Percentiles rank a stretch among this genome's conserved stretches.
phyloP scores from a whole-genome alignment of 768 basidiomycete species.

The Hypsizygus marmoreus region DNA sequence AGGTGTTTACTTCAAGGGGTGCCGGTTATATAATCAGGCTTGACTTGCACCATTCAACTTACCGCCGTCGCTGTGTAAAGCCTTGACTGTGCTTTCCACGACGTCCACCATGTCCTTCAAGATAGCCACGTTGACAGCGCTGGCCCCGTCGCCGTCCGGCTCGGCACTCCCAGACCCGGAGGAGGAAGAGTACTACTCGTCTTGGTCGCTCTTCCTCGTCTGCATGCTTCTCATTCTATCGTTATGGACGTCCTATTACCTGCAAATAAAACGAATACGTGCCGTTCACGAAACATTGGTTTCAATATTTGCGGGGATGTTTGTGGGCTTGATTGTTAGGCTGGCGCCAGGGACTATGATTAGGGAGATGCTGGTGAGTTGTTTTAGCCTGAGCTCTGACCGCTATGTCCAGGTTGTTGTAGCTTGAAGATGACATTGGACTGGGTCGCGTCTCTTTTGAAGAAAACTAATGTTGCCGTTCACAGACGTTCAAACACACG shows the following conservation, averaged over 20 bases:
- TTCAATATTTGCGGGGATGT: conserved; percentile 94
- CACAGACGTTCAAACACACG: conserved; percentile 92
- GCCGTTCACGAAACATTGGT: conserved; percentile 96
- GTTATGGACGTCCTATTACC: conserved; percentile 95
- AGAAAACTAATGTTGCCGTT: neutral
- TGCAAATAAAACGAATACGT: conserved; percentile 95
- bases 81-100: conserved; percentile 19
- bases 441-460: too few species aligned
- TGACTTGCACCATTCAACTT: neutral
- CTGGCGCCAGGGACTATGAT: conserved; percentile 93
- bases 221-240: conserved; percentile 92
- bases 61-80: conserved; percentile 16
- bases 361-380: conserved; percentile 92
- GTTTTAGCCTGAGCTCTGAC: too few species aligned
- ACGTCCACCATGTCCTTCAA: conserved; percentile 36
- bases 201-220: conserved; percentile 93
- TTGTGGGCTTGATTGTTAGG: conserved; percentile 88
- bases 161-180: conserved; percentile 49
- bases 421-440: too few species aligned
- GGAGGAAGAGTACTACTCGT: conserved; percentile 89
- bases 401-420: too few species aligned
- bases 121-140: conserved; percentile 34
- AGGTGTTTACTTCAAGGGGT: too few species aligned
- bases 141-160: conserved; percentile 28
- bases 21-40: neutral